Evolutionary conservation across 2,329 filamentous ascomycete species (phyloP).

Genomic region (Zarea fungicola): DNA sequence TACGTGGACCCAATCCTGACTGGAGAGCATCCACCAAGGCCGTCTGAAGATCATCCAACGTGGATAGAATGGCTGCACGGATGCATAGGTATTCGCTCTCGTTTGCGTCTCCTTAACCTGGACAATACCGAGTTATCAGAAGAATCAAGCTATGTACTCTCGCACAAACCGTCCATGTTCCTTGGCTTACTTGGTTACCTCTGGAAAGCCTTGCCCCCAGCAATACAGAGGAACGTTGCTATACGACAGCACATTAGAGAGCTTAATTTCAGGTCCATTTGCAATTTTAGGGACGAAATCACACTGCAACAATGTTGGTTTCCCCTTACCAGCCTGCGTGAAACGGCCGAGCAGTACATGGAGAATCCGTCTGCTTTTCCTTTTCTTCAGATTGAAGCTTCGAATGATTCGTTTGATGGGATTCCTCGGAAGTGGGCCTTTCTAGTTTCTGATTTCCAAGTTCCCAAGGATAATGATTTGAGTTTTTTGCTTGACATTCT

Average conservation of each 20-base stretch:
- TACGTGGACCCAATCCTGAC: neutral
- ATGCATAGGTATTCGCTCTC: conserved; percentile 6
- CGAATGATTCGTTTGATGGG: neutral
- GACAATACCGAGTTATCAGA: neutral
- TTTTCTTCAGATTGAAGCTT: conserved; percentile 9
- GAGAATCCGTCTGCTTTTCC: conserved; percentile 4
- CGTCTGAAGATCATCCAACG: neutral
- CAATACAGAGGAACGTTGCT: neutral
- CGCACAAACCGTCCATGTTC: neutral
- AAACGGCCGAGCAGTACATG: neutral
- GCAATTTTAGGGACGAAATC: neutral
- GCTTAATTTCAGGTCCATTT: neutral
- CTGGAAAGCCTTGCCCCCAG: neutral
- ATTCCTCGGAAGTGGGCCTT: conserved; percentile 7
- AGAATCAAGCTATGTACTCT: neutral
- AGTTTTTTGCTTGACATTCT: conserved; percentile 5
- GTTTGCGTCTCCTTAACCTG: conserved; percentile 2
- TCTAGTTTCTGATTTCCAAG: conserved; percentile 5
- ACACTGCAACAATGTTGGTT: conserved; percentile 1
- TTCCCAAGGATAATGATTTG: conserved; percentile 6
- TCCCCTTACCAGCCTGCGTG: neutral
- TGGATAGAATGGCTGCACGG: conserved; percentile 10
- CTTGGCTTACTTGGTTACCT: conserved; percentile 12
- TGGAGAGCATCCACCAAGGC: neutral
- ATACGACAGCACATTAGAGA: neutral